Base-by-base conservation (phyloP, 176 grass and related monocot species). In the Melocanna baccifera region DNA sequence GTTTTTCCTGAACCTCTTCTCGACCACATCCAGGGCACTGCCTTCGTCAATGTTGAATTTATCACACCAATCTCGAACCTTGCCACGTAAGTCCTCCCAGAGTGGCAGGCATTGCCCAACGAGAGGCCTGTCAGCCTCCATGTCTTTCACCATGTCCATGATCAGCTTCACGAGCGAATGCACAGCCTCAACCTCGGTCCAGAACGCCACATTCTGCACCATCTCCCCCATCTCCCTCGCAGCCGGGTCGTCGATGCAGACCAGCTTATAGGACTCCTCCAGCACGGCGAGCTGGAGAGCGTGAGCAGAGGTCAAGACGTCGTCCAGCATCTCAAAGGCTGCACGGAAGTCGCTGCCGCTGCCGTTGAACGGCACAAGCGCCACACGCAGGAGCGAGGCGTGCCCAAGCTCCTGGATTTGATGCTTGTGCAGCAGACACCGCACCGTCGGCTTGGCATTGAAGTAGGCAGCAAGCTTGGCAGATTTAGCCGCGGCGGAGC, bases 51-150 rank as follows among this genome's bases (percentile, higher is more conserved):
- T 58, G 56, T 86, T 81, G 39, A 87, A 97, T 73, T 89, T 89
- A 12, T 63, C 59, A 6, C 91, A 90, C 94, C 94, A 97, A 29
- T 88, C 89, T 73, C 88, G 90, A 42, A 97, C 79, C 82, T 90
- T 97, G 26, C 61, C 37, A 32, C 94, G 76, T 37, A 97, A 12
- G 1, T 97, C 89, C 55, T 97, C 82, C 94, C 94, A 97, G 9
- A 97, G 81, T 1, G 91, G 87, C 26, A 97, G 77, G 84, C 94
- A 97, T 77, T 97, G 91, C 57, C 91, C 94, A 2, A 97, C 85
- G 13, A 97, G 86, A 82, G 94, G 94, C 82, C 87, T 71, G 64
- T 97, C 91, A 9, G 69, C 63, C 87, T 97, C 91, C 84, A 93
- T 93, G 65, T 97, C 94, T n/a, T 81, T 88, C 75, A 84, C 70